These are phyloP conservation scores for Aspergillus sclerotioniger DNA, from an alignment of 495 filamentous ascomycete species.

Conservation along the genomic window DNA sequence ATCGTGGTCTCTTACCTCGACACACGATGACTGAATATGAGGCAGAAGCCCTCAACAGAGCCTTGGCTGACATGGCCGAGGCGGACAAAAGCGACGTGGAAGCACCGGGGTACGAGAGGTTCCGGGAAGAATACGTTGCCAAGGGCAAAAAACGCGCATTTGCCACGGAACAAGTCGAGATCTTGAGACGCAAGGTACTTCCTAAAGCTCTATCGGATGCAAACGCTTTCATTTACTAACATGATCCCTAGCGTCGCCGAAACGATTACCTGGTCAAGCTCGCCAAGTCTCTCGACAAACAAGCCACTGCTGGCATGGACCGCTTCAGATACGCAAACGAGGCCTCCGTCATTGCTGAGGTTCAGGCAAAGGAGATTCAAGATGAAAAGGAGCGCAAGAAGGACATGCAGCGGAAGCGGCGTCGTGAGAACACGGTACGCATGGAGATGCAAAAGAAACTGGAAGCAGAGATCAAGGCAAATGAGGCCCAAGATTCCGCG, in stretches of 20 bases:
- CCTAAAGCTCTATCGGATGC: slow-evolving; percentile 16
- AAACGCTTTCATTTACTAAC: slow-evolving; percentile 13
- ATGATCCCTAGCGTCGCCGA: slow-evolving; percentile 52
- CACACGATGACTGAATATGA: slow-evolving; percentile 61
- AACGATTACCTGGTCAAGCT: slow-evolving; percentile 48
- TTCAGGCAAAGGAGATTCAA: slow-evolving; percentile 83
- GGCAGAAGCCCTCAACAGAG: slow-evolving; percentile 63
- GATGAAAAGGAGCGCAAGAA: slow-evolving; percentile 99
- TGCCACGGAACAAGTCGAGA: slow-evolving; percentile 57
- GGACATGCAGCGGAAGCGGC: slow-evolving; percentile 96
- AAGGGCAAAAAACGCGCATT: slow-evolving; percentile 59
- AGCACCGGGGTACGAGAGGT: slow-evolving; percentile 57
- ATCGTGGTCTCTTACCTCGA: slow-evolving; percentile 33
- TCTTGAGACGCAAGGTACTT: slow-evolving; percentile 55
- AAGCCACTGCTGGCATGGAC: slow-evolving; percentile 52
- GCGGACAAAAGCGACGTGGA: slow-evolving; percentile 67
- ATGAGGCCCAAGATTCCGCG: slow-evolving; percentile 69
- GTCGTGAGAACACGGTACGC: slow-evolving; percentile 93
- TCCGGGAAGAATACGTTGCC: slow-evolving; percentile 52
- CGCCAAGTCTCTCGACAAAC: slow-evolving; percentile 50
- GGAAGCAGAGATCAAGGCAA: slow-evolving; percentile 73
- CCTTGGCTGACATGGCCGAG: slow-evolving; percentile 64
- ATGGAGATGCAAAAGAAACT: slow-evolving; percentile 81
- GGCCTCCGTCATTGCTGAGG: slow-evolving; percentile 73
- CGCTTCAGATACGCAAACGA: slow-evolving; percentile 57